phyloP scores from a whole-genome alignment of 495 filamentous ascomycete genomes.

The Aspergillus indologenus region DNA sequence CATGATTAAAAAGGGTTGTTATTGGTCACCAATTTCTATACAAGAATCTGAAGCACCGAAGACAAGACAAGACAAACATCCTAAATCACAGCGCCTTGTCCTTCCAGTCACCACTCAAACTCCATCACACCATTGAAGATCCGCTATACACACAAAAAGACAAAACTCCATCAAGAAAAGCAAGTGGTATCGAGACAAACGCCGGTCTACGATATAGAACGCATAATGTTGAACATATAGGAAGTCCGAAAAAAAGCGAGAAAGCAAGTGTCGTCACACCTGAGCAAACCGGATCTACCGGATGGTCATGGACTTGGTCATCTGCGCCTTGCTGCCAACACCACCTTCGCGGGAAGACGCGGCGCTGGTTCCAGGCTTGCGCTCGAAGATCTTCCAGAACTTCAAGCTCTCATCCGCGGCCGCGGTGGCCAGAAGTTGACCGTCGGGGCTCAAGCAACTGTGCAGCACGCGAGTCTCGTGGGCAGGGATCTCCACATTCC shows the following conservation, averaged over 20 bases:
- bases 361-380: slow-evolving; percentile 73
- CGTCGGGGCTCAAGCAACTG: slow-evolving; percentile 91
- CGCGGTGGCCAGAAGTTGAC: slow-evolving; percentile 94
- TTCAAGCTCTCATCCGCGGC: slow-evolving; percentile 96
- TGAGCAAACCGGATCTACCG: slow-evolving; percentile 54
- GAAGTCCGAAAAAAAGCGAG: slow-evolving; percentile 15
- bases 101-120: background rate
- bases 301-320: slow-evolving; percentile 97
- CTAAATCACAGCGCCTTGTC: background rate
- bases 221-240: slow-evolving; percentile 26
- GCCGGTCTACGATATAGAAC: slow-evolving; percentile 10
- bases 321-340: slow-evolving; percentile 62
- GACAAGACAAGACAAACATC: too few relatives aligned
- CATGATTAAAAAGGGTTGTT: background rate
- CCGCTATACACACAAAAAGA: background rate
- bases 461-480: slow-evolving; percentile 96
- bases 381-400: slow-evolving; percentile 99
- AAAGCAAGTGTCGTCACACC: background rate
- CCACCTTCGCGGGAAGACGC: slow-evolving; percentile 53
- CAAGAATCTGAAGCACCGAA: background rate
- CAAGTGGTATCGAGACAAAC: slow-evolving; percentile 5
- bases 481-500: slow-evolving; percentile 98
- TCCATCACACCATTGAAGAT: background rate
- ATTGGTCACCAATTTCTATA: background rate
- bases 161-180: background rate